phyloP scores from a whole-genome alignment of 495 filamentous ascomycete species.

The Tuber aestivum region DNA sequence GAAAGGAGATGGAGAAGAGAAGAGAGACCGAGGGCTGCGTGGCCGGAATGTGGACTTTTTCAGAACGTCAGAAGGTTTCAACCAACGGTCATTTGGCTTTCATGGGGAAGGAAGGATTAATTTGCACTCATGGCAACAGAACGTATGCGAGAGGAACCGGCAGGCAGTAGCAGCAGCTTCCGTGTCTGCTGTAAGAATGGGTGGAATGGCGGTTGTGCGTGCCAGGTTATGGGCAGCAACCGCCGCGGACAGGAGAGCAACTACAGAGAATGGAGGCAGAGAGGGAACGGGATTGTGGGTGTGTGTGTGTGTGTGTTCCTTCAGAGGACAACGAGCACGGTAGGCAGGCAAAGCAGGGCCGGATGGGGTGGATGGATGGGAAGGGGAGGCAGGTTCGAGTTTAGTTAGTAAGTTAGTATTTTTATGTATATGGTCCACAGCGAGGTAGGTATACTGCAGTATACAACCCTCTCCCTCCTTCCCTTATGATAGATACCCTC shows the following conservation, averaged over 20 bases:
- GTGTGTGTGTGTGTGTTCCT: conserved; percentile 1
- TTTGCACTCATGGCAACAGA: conserved; percentile 36
- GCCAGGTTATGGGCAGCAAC: background rate
- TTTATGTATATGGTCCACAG: background rate
- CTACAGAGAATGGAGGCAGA: background rate
- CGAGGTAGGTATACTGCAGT: background rate
- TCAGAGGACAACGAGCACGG: background rate
- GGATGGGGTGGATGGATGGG: background rate
- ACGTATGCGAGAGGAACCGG: conserved; percentile 7
- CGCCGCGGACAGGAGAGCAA: conserved; percentile 1
- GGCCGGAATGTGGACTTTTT: conserved; percentile 33
- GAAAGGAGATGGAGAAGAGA: conserved; percentile 38
- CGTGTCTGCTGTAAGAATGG: background rate
- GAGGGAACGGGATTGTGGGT: background rate
- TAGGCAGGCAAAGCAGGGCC: background rate
- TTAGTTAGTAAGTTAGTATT: conserved; percentile 3
- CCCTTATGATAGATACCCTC: too few relatives aligned
- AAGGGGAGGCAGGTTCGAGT: background rate
- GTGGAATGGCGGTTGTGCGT: background rate
- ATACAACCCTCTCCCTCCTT: background rate
- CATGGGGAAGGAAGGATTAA: conserved; percentile 31
- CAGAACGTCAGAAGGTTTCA: conserved; percentile 26
- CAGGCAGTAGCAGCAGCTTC: conserved; percentile 1
- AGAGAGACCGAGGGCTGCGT: conserved; percentile 35
- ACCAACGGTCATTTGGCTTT: conserved; percentile 35